Conservation (phyloP, 2,329 filamentous ascomycete species). For the Colletotrichum sp. region DNA sequence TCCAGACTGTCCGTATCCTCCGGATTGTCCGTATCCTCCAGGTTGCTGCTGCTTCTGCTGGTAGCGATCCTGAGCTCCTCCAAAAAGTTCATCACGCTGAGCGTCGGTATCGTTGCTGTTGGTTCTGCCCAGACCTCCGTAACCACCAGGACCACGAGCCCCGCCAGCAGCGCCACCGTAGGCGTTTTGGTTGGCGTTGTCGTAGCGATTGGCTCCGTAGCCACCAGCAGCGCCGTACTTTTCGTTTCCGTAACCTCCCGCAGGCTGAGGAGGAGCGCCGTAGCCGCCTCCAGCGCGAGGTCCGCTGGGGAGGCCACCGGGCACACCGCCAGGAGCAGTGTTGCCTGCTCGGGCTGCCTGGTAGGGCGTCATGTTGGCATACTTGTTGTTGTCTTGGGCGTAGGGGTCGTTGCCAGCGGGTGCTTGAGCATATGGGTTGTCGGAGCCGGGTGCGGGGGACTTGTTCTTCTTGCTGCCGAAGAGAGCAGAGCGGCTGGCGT, state of each 20-base stretch:
- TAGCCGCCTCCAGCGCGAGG: slow-evolving; percentile 31
- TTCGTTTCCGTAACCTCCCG: slow-evolving; percentile 57
- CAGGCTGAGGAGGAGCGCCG: slow-evolving; percentile 29
- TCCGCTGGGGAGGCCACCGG: slow-evolving; percentile 40
- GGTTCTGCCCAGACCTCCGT: slow-evolving; percentile 62
- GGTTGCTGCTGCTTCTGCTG: slow-evolving; percentile 39
- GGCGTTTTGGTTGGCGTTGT: slow-evolving; percentile 35
- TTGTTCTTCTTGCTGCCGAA: slow-evolving; percentile 63
- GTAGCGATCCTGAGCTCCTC: slow-evolving; percentile 57
- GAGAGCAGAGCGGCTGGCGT: slow-evolving; percentile 55
- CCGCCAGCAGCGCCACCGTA: slow-evolving; percentile 33
- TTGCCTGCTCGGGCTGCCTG: slow-evolving; percentile 30
- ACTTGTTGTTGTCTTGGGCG: slow-evolving; percentile 48
- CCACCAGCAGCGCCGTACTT: slow-evolving; percentile 56
- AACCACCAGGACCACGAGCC: slow-evolving; percentile 58
- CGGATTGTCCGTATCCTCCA: slow-evolving; percentile 4
- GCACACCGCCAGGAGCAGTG: slow-evolving; percentile 30
- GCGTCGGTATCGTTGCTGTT: slow-evolving; percentile 51
- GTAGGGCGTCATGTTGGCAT: slow-evolving; percentile 46
- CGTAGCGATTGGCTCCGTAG: slow-evolving; percentile 61
- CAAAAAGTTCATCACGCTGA: slow-evolving; percentile 69
- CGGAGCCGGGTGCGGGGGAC: slow-evolving; percentile 46
- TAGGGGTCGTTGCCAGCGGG: slow-evolving; percentile 55
- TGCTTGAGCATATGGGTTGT: slow-evolving; percentile 66
- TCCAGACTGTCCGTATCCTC: slow-evolving; percentile 20